phyloP scores from a whole-genome alignment of 1,284 basidiomycete species.

The Trichosporon asahii region DNA sequence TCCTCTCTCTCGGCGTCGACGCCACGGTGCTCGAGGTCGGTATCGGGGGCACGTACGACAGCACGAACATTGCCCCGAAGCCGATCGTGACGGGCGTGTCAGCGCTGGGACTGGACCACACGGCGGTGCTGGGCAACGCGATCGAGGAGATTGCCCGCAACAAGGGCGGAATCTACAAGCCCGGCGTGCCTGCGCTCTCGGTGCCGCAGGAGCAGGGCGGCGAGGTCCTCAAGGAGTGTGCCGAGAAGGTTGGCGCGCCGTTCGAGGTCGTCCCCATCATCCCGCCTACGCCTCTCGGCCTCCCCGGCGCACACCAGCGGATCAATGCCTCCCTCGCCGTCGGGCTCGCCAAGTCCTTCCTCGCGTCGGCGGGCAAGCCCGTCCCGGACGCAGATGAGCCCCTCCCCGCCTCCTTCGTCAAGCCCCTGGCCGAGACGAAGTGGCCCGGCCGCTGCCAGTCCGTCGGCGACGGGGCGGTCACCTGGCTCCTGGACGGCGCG shows the following conservation, averaged over 20 bases:
- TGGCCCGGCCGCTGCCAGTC: constrained; percentile 99
- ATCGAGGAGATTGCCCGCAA: constrained; percentile 88
- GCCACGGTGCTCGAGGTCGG: constrained; percentile 96
- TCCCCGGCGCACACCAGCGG: constrained; percentile 83
- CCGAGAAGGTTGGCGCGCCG: constrained; percentile 63
- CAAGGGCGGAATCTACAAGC: constrained; percentile 96
- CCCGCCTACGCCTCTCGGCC: constrained; percentile 58
- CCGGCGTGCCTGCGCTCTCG: constrained; percentile 78
- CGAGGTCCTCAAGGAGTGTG: constrained; percentile 64
- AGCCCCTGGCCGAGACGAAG: constrained; percentile 65
- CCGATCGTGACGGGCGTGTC: constrained; percentile 88
- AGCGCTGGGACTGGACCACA: constrained; percentile 89
- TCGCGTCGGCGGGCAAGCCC: constrained; percentile 53
- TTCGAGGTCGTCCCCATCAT: constrained; percentile 41
- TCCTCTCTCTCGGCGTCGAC: constrained; percentile 67
- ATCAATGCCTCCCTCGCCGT: constrained; percentile 89
- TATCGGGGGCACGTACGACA: constrained; percentile 90
- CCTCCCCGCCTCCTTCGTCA: constrained; percentile 60
- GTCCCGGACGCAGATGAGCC: constrained; percentile 32
- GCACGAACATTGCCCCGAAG: constrained; percentile 90
- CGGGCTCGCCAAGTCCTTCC: constrained; percentile 67
- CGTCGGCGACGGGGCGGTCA: constrained; percentile 59
- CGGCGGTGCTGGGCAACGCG: constrained; percentile 84
- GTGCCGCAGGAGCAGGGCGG: constrained; percentile 71
- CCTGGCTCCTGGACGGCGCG: constrained; percentile 93